Base-by-base conservation (phyloP, 2,329 filamentous ascomycete species). In the Cladorrhinum sp. region DNA sequence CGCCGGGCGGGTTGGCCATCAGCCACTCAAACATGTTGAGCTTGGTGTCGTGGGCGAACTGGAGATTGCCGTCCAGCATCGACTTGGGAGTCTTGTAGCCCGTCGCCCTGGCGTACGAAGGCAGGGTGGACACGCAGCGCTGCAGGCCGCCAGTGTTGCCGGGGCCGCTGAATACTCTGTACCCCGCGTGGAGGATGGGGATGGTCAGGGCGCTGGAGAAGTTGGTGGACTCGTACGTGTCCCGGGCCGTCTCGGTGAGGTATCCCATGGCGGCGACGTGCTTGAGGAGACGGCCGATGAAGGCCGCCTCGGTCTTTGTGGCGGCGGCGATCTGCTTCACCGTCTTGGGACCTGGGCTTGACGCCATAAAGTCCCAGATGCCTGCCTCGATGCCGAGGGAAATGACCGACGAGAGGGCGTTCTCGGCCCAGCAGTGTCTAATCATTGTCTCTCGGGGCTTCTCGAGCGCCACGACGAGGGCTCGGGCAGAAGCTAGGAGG, bases 261-360 rank as follows among this genome's bases (percentile, higher is more conserved):
- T 77, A 75, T 0, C 76, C 76, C 73, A 77, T 76, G 0, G 75
- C 71, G 0, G 66, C 69, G 0, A 78, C 62, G 58, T 78, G 76
- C 14, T 73, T 67, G 66, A 78, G 67, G 30, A 78, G 63, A 8
- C 74, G 73, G 14, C 62, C 67, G 33, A 36, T 36, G 33, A 36
- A 36, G 33, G 33, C 33, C 12, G 33, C 33, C 14, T 36, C 33
- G 33, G 33, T 36, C 4, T 36, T 12, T 9, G 46, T 49, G 7
- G 46, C 46, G 10, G 18, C 21, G 18, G 46, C 46, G 18, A 49
- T 49, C 46, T 49, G 12, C 6, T 3, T 3, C 3, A 49, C 46
- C 6, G 46, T 49, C 46, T 49, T 49, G 18, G 46, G 46, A 2
- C 14, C 10, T 2, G 18, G 6, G 18, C 3, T 3, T 12, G 46